Evolutionary conservation across 495 filamentous ascomycete genomes (phyloP).

Genomic region (Xylaria castorea): DNA sequence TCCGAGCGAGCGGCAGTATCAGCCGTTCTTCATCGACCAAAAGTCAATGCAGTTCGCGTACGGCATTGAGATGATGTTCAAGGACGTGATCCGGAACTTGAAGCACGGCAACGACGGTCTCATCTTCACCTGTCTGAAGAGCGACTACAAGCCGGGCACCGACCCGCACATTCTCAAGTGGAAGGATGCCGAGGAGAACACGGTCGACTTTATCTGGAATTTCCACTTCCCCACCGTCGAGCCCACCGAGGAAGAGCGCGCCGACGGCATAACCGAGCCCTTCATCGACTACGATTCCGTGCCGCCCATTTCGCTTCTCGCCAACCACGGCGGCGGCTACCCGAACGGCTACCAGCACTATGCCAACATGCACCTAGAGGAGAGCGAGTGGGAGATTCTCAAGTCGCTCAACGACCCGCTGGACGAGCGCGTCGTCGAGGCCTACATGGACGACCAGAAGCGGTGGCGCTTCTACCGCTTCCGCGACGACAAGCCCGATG

Average conservation of each 20-base stretch:
- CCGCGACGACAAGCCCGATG: slow-evolving; percentile 88
- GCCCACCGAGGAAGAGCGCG: slow-evolving; percentile 70
- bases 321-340: slow-evolving; percentile 54
- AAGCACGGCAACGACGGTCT: slow-evolving; percentile 94
- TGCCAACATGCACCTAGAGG: slow-evolving; percentile 70
- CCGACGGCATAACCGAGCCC: slow-evolving; percentile 62
- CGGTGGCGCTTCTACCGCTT: slow-evolving; percentile 87
- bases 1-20: slow-evolving; percentile 70
- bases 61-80: slow-evolving; percentile 89
- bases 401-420: slow-evolving; percentile 73
- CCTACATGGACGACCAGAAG: slow-evolving; percentile 72
- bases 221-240: slow-evolving; percentile 77
- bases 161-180: slow-evolving; percentile 95
- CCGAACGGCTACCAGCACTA: slow-evolving; percentile 64
- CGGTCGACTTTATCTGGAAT: slow-evolving; percentile 83
- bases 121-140: slow-evolving; percentile 91
- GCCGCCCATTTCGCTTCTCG: slow-evolving; percentile 56
- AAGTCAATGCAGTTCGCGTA: slow-evolving; percentile 90
- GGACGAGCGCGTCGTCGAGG: slow-evolving; percentile 87
- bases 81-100: slow-evolving; percentile 77
- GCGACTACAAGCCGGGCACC: slow-evolving; percentile 85
- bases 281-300: slow-evolving; percentile 63
- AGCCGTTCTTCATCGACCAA: slow-evolving; percentile 81
- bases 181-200: slow-evolving; percentile 93
- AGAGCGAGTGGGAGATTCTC: slow-evolving; percentile 80